Evolutionary conservation across 2,329 filamentous ascomycete genomes (phyloP).

Genomic region (Sporothrix pallida): DNA sequence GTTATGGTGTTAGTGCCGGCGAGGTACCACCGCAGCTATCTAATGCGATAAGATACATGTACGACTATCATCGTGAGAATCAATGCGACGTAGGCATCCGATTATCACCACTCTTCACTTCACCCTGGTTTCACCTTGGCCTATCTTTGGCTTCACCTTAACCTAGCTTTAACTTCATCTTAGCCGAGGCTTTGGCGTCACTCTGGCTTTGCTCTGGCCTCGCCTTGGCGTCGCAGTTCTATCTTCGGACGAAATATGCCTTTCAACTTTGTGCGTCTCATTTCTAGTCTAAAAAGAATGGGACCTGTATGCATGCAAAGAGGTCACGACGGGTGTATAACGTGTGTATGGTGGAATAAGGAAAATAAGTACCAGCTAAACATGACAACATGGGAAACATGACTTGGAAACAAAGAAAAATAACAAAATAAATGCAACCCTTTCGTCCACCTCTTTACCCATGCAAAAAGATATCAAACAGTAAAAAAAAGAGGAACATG

Average conservation of each 20-base stretch:
- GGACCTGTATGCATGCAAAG: not conserved
- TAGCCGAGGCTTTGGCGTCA: no score
- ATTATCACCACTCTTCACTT: no score
- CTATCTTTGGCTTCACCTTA: no score
- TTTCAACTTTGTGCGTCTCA: slow-evolving; percentile 16
- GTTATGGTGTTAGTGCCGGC: not conserved
- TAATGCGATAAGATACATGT: no score
- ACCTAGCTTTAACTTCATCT: no score
- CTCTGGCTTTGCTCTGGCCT: no score
- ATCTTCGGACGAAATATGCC: no score
- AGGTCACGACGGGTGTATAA: not conserved
- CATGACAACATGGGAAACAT: slow-evolving; percentile 11
- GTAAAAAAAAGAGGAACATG: not conserved
- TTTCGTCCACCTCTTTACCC: slow-evolving; percentile 25
- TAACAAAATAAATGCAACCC: not conserved
- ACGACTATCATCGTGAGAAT: no score
- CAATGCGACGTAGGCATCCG: no score
- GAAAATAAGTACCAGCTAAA: not conserved
- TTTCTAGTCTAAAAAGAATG: slow-evolving; percentile 29
- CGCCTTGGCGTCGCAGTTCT: no score
- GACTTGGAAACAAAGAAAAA: not conserved
- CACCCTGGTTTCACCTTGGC: no score
- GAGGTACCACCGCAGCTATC: no score
- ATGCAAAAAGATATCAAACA: slow-evolving; percentile 22
- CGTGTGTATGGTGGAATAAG: slow-evolving; percentile 1